These are phyloP conservation scores for Artemisia argyi DNA, from an alignment of 129 eudicot species.

Conservation along the genomic window DNA sequence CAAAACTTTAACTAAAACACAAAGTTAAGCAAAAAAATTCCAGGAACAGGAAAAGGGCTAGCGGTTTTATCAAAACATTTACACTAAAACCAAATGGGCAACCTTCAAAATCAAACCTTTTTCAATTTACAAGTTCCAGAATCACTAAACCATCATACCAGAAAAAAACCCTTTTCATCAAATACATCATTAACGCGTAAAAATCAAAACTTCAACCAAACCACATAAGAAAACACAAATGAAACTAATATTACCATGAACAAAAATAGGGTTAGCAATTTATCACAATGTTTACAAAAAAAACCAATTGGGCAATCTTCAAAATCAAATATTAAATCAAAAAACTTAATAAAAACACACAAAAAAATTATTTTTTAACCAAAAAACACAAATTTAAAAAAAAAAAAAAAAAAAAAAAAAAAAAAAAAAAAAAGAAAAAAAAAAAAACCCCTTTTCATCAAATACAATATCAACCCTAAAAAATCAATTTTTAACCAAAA, in stretches of 20 bases:
- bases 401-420: no score
- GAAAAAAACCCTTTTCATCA: no score
- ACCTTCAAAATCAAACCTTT: not conserved
- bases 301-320: not conserved
- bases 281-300: not conserved
- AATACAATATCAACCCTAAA: no score
- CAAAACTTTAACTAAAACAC: not conserved
- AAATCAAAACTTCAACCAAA: no score
- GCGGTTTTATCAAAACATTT: slow-evolving; percentile 11
- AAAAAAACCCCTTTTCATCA: no score
- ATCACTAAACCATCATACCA: not conserved
- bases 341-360: not conserved
- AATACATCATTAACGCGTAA: no score
- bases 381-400: no score
- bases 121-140: not conserved
- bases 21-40: not conserved
- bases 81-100: not conserved
- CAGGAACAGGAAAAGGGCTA: slow-evolving; percentile 90
- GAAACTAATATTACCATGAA: no score
- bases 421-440: no score
- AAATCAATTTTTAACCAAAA: not conserved
- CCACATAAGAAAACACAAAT: not conserved
- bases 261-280: no score
- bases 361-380: no score
- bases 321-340: not conserved